Conservation (phyloP, 169 alveolate species). For the Babesia bovis region DNA sequence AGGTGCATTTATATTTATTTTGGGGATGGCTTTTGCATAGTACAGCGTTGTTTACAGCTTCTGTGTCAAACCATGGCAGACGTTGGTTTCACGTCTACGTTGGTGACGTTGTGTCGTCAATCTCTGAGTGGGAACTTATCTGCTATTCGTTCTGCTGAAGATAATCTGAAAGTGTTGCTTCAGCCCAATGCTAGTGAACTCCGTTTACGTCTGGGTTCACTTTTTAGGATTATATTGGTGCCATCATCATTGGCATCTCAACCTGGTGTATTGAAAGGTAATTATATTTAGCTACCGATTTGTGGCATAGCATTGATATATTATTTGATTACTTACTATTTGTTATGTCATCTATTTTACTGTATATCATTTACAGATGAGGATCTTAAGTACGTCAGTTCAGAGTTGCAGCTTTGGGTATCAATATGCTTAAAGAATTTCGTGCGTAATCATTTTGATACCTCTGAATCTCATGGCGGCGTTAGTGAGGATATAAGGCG, state of each 20-base stretch:
- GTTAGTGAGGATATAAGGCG: slow-evolving; percentile 34
- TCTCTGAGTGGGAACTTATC: slow-evolving; percentile 52
- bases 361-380: slow-evolving; percentile 22
- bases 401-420: slow-evolving; percentile 60
- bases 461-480: slow-evolving; percentile 65
- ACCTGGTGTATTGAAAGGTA: slow-evolving; percentile 9
- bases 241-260: slow-evolving; percentile 30
- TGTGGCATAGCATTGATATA: neutral
- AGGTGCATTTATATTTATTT: neutral
- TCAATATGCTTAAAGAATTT: slow-evolving; percentile 66
- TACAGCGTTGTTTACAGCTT: neutral
- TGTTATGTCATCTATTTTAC: neutral
- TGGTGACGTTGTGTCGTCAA: slow-evolving; percentile 62
- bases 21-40: neutral
- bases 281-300: neutral
- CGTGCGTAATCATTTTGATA: slow-evolving; percentile 29
- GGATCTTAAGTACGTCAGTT: slow-evolving; percentile 47
- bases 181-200: slow-evolving; percentile 49
- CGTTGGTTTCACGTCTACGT: slow-evolving; percentile 33
- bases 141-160: slow-evolving; percentile 59
- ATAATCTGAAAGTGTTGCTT: slow-evolving; percentile 32
- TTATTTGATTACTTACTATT: too few species aligned
- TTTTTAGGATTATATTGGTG: slow-evolving; percentile 39
- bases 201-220: slow-evolving; percentile 20
- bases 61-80: slow-evolving; percentile 38